A percentile compares a stretch with the other conserved stretches of the same genome.
These are phyloP conservation scores for Spatholobus suberectus DNA, from an alignment of 306 rosid species.

Conservation along the genomic window DNA sequence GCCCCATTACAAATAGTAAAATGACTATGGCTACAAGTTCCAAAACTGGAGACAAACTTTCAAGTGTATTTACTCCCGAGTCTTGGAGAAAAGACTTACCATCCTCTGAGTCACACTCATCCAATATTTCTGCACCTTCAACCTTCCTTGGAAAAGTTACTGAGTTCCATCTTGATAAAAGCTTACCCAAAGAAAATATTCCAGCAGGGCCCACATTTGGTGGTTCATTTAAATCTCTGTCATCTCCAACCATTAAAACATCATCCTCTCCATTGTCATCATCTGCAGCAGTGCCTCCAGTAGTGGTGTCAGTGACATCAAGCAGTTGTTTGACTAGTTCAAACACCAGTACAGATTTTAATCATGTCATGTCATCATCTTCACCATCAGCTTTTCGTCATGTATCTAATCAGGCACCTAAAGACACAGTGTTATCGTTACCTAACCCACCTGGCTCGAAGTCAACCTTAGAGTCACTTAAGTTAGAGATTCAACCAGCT, in stretches of 20 bases:
- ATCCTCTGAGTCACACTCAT: constrained; percentile 37
- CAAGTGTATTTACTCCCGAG: constrained; percentile 50
- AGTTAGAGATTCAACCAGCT: constrained; percentile 47
- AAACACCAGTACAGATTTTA: constrained; percentile 41
- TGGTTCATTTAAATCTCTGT: constrained; percentile 47
- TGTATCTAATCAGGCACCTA: constrained; percentile 45
- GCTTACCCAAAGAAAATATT: constrained; percentile 47
- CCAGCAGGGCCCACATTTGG: constrained; percentile 43
- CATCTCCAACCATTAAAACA: constrained; percentile 32
- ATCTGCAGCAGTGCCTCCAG: constrained; percentile 47
- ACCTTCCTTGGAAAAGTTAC: constrained; percentile 33
- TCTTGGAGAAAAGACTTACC: constrained; percentile 49
- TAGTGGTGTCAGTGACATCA: constrained; percentile 41
- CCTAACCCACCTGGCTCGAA: constrained; percentile 30
- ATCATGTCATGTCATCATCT: constrained; percentile 42
- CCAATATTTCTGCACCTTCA: constrained; percentile 43
- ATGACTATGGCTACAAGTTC: constrained; percentile 44
- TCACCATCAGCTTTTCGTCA: constrained; percentile 43
- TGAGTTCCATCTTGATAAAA: constrained; percentile 44
- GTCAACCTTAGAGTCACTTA: constrained; percentile 48
- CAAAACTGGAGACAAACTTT: constrained; percentile 41
- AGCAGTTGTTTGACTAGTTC: constrained; percentile 48
- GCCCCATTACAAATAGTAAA: constrained; percentile 46
- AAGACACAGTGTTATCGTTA: constrained; percentile 30
- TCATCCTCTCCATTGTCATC: constrained; percentile 43